Percentiles rank a stretch among this genome's conserved stretches.
These are phyloP conservation scores for Epichloe amarillans DNA, from an alignment of 2,329 filamentous ascomycete genomes.

Conservation along the genomic window DNA sequence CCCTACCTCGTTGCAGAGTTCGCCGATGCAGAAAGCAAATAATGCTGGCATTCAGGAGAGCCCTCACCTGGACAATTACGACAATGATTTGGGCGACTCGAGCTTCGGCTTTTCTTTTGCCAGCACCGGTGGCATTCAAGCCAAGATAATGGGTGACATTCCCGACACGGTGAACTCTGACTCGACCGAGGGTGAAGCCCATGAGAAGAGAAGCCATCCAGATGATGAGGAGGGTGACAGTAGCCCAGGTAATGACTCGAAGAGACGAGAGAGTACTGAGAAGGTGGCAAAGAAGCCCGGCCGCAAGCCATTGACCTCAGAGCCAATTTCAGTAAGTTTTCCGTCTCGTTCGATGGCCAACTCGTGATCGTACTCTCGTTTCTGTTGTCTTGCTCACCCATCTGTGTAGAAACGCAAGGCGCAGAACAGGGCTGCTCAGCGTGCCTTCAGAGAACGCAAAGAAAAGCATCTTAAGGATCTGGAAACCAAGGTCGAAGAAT, in stretches of 20 bases:
- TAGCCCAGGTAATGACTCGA: slow-evolving; percentile 33
- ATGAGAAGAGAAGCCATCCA: slow-evolving; percentile 61
- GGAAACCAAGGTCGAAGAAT: slow-evolving; percentile 61
- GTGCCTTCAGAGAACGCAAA: slow-evolving; percentile 88
- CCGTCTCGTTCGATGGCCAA: background rate
- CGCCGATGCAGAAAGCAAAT: slow-evolving; percentile 29
- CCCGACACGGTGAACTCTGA: slow-evolving; percentile 43
- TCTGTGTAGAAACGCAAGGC: slow-evolving; percentile 73
- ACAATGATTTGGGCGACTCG: slow-evolving; percentile 63
- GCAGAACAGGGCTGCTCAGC: slow-evolving; percentile 83
- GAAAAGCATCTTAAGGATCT: slow-evolving; percentile 81
- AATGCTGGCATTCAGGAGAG: slow-evolving; percentile 50
- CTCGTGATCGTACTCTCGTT: background rate
- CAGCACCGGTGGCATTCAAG: slow-evolving; percentile 30
- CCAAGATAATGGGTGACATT: slow-evolving; percentile 64
- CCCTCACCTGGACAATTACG: slow-evolving; percentile 66
- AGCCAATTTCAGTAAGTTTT: slow-evolving; percentile 79
- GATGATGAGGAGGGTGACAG: slow-evolving; percentile 56
- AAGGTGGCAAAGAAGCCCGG: slow-evolving; percentile 92
- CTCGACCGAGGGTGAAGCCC: slow-evolving; percentile 39
- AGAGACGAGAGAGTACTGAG: slow-evolving; percentile 70
- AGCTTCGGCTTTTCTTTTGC: slow-evolving; percentile 55
- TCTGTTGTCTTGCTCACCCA: slow-evolving; percentile 6
- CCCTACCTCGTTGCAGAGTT: slow-evolving; percentile 35
- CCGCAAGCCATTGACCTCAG: slow-evolving; percentile 86